A percentile compares a stretch with the other conserved stretches of the same genome.
Evolutionary conservation across 2,329 filamentous ascomycete genomes (phyloP).

Genomic region (Ophiosphaerella narmari): DNA sequence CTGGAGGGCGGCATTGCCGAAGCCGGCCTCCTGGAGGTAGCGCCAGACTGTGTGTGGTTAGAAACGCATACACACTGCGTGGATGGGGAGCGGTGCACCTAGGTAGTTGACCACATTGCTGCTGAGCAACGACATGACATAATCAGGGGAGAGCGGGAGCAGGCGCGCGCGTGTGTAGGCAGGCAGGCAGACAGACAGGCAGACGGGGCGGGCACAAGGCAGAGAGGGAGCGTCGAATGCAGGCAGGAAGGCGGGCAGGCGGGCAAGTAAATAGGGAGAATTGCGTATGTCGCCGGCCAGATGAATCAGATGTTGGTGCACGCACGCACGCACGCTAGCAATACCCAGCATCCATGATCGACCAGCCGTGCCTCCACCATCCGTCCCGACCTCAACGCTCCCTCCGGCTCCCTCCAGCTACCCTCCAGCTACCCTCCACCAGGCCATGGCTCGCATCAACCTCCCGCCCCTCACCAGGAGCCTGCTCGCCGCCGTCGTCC

Average conservation of each 20-base stretch:
- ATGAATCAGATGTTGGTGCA: not conserved
- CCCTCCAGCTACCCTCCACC: too few species aligned
- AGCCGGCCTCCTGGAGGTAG: conserved; percentile 54
- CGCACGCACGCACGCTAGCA: not conserved
- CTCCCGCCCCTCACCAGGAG: conserved; percentile 88
- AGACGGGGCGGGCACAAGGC: too few species aligned
- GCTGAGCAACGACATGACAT: conserved; percentile 54
- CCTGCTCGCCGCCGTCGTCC: conserved; percentile 73
- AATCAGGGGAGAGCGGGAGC: conserved; percentile 27
- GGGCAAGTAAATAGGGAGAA: too few species aligned
- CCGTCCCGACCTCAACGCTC: too few species aligned
- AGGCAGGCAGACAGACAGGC: too few species aligned
- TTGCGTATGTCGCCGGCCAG: too few species aligned
- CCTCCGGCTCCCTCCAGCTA: too few species aligned
- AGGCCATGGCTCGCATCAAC: conserved; percentile 78
- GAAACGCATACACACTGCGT: not conserved
- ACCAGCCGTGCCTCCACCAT: too few species aligned
- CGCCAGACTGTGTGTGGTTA: conserved; percentile 58
- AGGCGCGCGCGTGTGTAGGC: not conserved
- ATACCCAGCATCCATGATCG: too few species aligned
- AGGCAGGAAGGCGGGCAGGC: too few species aligned
- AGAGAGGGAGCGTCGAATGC: too few species aligned
- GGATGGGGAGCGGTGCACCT: conserved; percentile 18
- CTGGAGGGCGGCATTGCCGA: conserved; percentile 63
- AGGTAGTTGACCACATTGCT: conserved; percentile 71